phyloP scores from a whole-genome alignment of 371 early-diverging fungal species.

The Mortierella sp. region DNA sequence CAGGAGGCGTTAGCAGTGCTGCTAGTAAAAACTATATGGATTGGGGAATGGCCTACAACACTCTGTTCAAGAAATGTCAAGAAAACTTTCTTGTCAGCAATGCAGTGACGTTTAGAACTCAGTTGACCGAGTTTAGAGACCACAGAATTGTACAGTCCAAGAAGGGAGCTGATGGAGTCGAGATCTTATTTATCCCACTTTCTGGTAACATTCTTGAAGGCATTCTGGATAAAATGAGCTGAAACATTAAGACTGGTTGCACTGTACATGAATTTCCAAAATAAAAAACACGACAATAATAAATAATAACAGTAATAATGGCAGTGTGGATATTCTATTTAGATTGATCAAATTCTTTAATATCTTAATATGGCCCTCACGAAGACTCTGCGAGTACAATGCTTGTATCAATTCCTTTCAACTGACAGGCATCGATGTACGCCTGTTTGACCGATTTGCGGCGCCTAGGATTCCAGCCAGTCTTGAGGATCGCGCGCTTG shows the following conservation, averaged over 20 bases:
- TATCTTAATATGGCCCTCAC: background rate
- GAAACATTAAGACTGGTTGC: background rate
- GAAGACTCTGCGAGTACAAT: constrained; percentile 18
- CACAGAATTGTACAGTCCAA: constrained; percentile 85
- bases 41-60: constrained; percentile 71
- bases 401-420: constrained; percentile 20
- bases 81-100: constrained; percentile 88
- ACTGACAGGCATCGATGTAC: constrained; percentile 32
- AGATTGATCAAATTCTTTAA: background rate
- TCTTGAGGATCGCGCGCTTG: constrained; percentile 27
- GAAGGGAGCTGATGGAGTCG: constrained; percentile 79
- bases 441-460: constrained; percentile 38
- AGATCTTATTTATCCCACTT: constrained; percentile 87
- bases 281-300: background rate
- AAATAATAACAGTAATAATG: no score
- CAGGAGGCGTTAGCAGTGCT: constrained; percentile 44
- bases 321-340: background rate
- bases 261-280: background rate
- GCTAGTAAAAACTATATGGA: constrained; percentile 46
- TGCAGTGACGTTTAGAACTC: constrained; percentile 85
- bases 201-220: constrained; percentile 69
- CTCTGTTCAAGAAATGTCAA: constrained; percentile 78
- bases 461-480: constrained; percentile 29
- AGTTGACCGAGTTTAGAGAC: constrained; percentile 92
- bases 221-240: constrained; percentile 71